A percentile compares a stretch with the other conserved stretches of the same genome.
These are phyloP conservation scores for Cairneyella variabilis DNA, from an alignment of 495 filamentous ascomycete species.

Conservation along the genomic window DNA sequence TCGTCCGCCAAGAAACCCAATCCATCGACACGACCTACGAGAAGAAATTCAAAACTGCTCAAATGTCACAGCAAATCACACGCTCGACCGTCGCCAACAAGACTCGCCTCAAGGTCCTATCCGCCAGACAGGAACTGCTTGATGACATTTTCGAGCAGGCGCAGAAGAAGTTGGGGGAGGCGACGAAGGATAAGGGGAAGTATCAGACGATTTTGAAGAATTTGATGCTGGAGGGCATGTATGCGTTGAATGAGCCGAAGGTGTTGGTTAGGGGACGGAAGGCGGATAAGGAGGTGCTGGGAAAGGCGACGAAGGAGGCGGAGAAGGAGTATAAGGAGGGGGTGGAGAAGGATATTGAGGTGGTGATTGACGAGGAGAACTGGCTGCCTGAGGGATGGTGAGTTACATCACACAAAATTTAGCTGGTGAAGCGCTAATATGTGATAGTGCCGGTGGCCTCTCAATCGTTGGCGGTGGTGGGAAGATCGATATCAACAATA, in stretches of 20 bases:
- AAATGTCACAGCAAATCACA: slow-evolving; percentile 96
- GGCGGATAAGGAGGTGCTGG: slow-evolving; percentile 68
- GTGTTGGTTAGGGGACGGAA: slow-evolving; percentile 70
- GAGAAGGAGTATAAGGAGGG: slow-evolving; percentile 76
- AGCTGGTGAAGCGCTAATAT: slow-evolving; percentile 8
- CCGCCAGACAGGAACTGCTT: slow-evolving; percentile 81
- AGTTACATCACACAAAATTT: slow-evolving; percentile 34
- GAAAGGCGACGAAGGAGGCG: slow-evolving; percentile 72
- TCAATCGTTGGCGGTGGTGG: slow-evolving; percentile 75
- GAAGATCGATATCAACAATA: slow-evolving; percentile 99
- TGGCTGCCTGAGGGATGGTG: slow-evolving; percentile 80
- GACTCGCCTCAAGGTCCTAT: slow-evolving; percentile 82
- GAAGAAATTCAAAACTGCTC: slow-evolving; percentile 96
- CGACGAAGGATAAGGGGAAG: slow-evolving; percentile 62
- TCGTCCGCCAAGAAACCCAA: slow-evolving; percentile 89
- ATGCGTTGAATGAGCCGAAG: slow-evolving; percentile 76
- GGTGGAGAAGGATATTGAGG: slow-evolving; percentile 57
- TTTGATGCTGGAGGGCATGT: slow-evolving; percentile 84
- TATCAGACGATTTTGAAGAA: slow-evolving; percentile 74
- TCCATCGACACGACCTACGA: slow-evolving; percentile 89
- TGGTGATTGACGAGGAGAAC: slow-evolving; percentile 70
- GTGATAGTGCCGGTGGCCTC: slow-evolving; percentile 74
- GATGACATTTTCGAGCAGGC: slow-evolving; percentile 88
- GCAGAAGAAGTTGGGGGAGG: slow-evolving; percentile 57
- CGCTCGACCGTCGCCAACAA: slow-evolving; percentile 93